Conservation (phyloP, 306 rosid species). For the Castanea crenata region DNA sequence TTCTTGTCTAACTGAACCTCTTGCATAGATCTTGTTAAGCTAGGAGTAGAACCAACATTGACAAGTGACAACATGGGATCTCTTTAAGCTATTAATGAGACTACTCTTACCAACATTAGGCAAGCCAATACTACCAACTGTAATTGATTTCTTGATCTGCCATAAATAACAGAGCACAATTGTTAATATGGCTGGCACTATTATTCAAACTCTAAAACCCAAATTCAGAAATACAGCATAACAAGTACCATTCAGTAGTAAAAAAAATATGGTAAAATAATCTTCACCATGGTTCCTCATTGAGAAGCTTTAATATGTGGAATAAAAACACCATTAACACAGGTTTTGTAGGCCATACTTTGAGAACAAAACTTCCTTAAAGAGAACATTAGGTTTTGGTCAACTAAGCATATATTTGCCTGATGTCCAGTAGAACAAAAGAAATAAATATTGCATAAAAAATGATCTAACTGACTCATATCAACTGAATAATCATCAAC, state of each 20-base stretch:
- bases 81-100: constrained; percentile 80
- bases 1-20: constrained; percentile 87
- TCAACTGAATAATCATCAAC: too few relatives aligned
- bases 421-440: too few relatives aligned
- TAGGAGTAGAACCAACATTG: constrained; percentile 88
- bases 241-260: too few relatives aligned
- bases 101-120: constrained; percentile 99
- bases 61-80: constrained; percentile 50
- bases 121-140: constrained; percentile 84
- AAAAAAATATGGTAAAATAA: background rate
- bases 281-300: too few relatives aligned
- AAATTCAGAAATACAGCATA: background rate
- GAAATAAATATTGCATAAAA: too few relatives aligned
- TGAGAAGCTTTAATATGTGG: too few relatives aligned
- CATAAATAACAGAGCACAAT: constrained; percentile 15
- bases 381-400: too few relatives aligned
- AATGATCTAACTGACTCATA: too few relatives aligned
- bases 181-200: background rate
- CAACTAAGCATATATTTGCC: too few relatives aligned
- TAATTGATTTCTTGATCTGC: constrained; percentile 89
- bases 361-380: too few relatives aligned
- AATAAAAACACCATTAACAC: too few relatives aligned
- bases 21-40: constrained; percentile 88
- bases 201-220: background rate
- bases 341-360: too few relatives aligned